Evolutionary conservation across 768 basidiomycete species (phyloP), one percentile per base, ranked within the genome.

Genomic region (Multifurca ochricompacta): DNA sequence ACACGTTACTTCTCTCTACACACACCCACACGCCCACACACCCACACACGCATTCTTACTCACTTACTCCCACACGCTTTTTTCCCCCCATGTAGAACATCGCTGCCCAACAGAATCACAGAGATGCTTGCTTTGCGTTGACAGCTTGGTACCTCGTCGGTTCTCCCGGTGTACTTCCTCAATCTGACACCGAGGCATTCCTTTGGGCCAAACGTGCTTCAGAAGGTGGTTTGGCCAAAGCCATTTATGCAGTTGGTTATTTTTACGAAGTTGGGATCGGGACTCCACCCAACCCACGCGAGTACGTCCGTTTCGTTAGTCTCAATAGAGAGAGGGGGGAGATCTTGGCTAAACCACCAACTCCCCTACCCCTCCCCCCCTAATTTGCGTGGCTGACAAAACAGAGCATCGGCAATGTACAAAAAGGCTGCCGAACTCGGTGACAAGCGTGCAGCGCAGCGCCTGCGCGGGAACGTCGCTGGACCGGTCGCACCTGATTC

Each of bases 81-180:
- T 9, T 18, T 25, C 8, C 14, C 19, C 16, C 28, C 37, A 25
- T 21, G 34, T 64, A 92, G 91, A 97, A 98, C 65, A 98, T 98
- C 60, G 95, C 95, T 28, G 96, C 96, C 3, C 95, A 97, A 65
- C 94, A 97, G 71, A 85, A 83, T 63, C 96, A 99, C 66, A 85
- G 89, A 4, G 96, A 98, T 64, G 93, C 95, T 0, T 98, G 95
- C 67, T 98, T 98, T 65, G 95, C 96, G 1, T 76, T 99, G 37
- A 98, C 96, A 16, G 94, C 96, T 6, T 99, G 95, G 95, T 99
- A 99, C 66, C 85, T 99, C 59, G 95, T 98, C 56, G 96, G 96
- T 43, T 97, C 94, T 8, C 91, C 94, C 0, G 95, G 96, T 21
- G 92, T 99, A 2, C 79, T 99, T 14, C 95, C 96, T 1, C 96